A percentile compares a stretch with the other conserved stretches of the same genome.
Evolutionary conservation across 352 stramenopile genomes (phyloP).

Genomic region (Hyaloperonospora arabidopsidis): DNA sequence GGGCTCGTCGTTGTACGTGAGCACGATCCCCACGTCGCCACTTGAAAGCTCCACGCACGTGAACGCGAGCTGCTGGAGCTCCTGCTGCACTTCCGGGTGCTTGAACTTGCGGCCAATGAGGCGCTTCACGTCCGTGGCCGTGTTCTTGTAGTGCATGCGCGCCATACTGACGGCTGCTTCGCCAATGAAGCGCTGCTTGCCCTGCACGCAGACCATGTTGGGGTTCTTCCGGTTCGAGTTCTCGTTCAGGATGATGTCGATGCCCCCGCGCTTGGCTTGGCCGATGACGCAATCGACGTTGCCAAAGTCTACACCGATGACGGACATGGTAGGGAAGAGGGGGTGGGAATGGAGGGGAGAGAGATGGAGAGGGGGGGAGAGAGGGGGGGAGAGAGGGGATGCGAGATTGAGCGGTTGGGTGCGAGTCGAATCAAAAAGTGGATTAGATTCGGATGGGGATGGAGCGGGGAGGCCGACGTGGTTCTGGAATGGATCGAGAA

Average conservation of each 20-base stretch:
- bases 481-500: too few species aligned
- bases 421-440: too few species aligned
- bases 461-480: too few species aligned
- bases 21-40: constrained; percentile 85
- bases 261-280: constrained; percentile 92
- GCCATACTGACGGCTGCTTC: constrained; percentile 86
- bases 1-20: constrained; percentile 88
- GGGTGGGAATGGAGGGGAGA: background rate
- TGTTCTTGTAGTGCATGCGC: constrained; percentile 98
- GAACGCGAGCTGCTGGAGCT: constrained; percentile 91
- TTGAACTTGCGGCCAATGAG: constrained; percentile 95
- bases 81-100: constrained; percentile 91
- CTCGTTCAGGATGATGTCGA: constrained; percentile 99
- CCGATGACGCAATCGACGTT: constrained; percentile 94
- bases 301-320: constrained; percentile 96
- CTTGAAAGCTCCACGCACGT: constrained; percentile 84
- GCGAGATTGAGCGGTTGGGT: too few species aligned
- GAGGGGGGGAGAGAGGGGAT: too few species aligned
- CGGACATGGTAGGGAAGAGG: constrained; percentile 75
- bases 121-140: constrained; percentile 94
- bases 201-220: constrained; percentile 82
- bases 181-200: constrained; percentile 91
- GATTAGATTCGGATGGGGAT: too few species aligned
- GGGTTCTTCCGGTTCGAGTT: constrained; percentile 98
- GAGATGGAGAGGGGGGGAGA: background rate